These are phyloP conservation scores for Anethum foeniculum DNA, from an alignment of 140 eudicot genomes.

Conservation along the genomic window DNA sequence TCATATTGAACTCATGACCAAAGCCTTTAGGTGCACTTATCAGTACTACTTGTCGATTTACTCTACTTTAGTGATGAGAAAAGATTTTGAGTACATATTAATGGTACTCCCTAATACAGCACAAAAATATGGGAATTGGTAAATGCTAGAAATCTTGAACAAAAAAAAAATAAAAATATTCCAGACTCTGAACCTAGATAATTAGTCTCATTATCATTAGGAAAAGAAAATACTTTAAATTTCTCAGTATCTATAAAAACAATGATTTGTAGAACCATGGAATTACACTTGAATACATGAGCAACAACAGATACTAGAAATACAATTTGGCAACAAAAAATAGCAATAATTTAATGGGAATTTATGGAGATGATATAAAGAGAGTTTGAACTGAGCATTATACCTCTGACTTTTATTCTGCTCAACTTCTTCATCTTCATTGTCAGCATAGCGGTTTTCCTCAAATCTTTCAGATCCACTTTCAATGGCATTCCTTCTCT, in stretches of 20 bases:
- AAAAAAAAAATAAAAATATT: background rate
- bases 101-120: background rate
- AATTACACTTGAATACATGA: background rate
- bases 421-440: conserved; percentile 79
- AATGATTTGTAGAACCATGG: background rate
- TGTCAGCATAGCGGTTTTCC: conserved; percentile 69
- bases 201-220: background rate
- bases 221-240: background rate
- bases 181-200: background rate
- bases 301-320: background rate
- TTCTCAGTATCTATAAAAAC: background rate
- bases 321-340: background rate
- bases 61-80: background rate
- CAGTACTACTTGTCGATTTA: background rate
- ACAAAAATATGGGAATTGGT: background rate
- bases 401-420: conserved; percentile 78
- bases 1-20: background rate
- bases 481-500: conserved; percentile 63
- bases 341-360: background rate
- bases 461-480: conserved; percentile 93
- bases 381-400: background rate
- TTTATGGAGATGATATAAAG: background rate
- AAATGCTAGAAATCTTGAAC: background rate
- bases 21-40: background rate
- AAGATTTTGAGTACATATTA: background rate